Base-by-base conservation (phyloP, 2,329 filamentous ascomycete species). In the Chrysoporthe puriensis region DNA sequence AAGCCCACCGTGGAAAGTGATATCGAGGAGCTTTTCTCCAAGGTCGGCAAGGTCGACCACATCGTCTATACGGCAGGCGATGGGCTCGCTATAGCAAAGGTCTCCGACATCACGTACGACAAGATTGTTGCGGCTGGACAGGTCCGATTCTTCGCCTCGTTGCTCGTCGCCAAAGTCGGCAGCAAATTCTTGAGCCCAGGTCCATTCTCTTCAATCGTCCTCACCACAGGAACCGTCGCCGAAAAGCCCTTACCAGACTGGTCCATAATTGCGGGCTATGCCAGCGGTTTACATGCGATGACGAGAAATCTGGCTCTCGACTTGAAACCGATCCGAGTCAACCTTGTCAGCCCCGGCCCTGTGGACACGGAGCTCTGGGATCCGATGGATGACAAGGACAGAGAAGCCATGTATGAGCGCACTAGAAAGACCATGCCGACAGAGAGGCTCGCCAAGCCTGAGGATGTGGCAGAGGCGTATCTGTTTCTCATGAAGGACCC, bases 311-410 rank as follows among this genome's bases (percentile, higher is more conserved):
- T 92, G 44, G 89, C 89, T 1, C 72, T 91, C 43, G 89, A 91
- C 72, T 73, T 92, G 66, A 83, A 82, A 70, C 90, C 90, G 0
- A 76, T 91, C 9, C 78, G 90, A 1, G 88, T 91, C 36, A 92
- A 92, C 73, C 73, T 84, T 0, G 85, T 91, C 1, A 79, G 77
- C 64, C 87, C 88, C 0, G 90, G 89, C 0, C 78, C 80, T 0
- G 79, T 86, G 0, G 75, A 81, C 50, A 88, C 86, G 6, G 80
- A 81, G 54, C 64, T 84, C 42, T 83, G 76, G 75, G 74, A 75
- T 7, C 64, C 70, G 2, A 70, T 75, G 64, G 75, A 72, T 18
- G 72, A 75, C 43, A 54, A 70, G 54, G n/a, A 9, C 2, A 71
- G 71, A 34, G 61, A 70, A 44, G 64, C 46, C 9, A 65, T 75